Evolutionary conservation across 352 stramenopile genomes (phyloP).

Genomic region (Bremia lactucae): DNA sequence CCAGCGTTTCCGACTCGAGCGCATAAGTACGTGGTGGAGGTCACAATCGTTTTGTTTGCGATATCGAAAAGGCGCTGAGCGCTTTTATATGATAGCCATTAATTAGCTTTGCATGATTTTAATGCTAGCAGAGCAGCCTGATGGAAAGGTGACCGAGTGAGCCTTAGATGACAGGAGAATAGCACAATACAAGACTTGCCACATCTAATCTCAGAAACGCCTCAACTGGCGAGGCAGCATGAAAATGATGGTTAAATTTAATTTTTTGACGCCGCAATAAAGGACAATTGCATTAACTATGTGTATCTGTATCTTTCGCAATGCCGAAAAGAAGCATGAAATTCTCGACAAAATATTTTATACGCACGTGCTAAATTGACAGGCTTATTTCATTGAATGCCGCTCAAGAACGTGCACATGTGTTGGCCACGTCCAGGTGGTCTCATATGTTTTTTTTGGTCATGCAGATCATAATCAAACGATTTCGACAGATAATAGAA

Average conservation of each 20-base stretch:
- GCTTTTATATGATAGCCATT: conserved; percentile 4
- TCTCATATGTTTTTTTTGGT: conserved; percentile 68
- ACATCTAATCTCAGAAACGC: conserved; percentile 6
- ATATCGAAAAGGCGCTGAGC: conserved; percentile 8
- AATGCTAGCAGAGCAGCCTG: conserved; percentile 4
- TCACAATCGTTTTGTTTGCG: conserved; percentile 5
- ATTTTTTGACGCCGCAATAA: conserved; percentile 25
- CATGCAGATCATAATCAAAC: conserved; percentile 63
- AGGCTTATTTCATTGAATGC: conserved; percentile 44
- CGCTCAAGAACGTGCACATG: conserved; percentile 45
- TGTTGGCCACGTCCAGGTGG: conserved; percentile 47
- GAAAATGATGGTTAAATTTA: conserved; percentile 21
- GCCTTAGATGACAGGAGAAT: conserved; percentile 24
- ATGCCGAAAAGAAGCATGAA: too few relatives aligned
- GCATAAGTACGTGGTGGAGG: conserved; percentile 29
- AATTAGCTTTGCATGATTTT: conserved; percentile 6
- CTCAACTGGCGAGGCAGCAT: conserved; percentile 17
- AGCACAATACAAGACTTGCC: conserved; percentile 25
- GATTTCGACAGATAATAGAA: background rate
- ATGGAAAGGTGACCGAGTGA: conserved; percentile 6
- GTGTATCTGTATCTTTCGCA: too few relatives aligned
- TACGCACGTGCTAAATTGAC: conserved; percentile 39
- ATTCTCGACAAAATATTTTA: conserved; percentile 48
- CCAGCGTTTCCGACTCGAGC: conserved; percentile 66
- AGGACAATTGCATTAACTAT: conserved; percentile 19